These are phyloP conservation scores for Thecaphora thlaspeos DNA, from an alignment of 1,284 basidiomycete genomes.

Conservation along the genomic window DNA sequence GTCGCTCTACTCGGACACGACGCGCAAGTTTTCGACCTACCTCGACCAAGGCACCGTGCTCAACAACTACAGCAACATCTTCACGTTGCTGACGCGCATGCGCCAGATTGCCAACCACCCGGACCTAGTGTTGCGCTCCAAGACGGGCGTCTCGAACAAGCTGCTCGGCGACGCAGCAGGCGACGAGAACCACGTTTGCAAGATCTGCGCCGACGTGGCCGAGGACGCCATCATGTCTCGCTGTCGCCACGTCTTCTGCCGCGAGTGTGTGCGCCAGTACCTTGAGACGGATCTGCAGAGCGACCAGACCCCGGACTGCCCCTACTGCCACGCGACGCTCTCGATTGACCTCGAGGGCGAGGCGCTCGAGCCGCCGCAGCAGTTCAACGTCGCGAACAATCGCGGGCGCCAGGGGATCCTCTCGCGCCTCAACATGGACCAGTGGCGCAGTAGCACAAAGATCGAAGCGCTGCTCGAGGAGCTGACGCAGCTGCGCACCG, in stretches of 20 bases:
- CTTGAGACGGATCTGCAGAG: constrained; percentile 70
- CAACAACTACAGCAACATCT: constrained; percentile 58
- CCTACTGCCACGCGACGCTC: constrained; percentile 87
- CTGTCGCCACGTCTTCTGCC: constrained; percentile 79
- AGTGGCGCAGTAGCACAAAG: constrained; percentile 93
- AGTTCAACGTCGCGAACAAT: constrained; percentile 56
- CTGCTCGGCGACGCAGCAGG: constrained; percentile 44
- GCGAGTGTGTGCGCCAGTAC: constrained; percentile 94
- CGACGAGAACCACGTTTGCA: constrained; percentile 64
- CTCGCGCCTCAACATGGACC: constrained; percentile 79
- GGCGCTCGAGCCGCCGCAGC: constrained; percentile 76
- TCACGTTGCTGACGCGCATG: constrained; percentile 61
- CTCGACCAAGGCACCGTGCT: constrained; percentile 81
- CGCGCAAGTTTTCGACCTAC: constrained; percentile 86
- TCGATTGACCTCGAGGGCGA: constrained; percentile 94
- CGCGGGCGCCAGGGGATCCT: constrained; percentile 83
- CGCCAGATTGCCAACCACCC: constrained; percentile 64
- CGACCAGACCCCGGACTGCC: constrained; percentile 72
- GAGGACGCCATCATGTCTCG: constrained; percentile 90
- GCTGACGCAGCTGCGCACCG: constrained; percentile 74
- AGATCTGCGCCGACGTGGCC: constrained; percentile 93
- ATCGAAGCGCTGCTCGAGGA: constrained; percentile 96
- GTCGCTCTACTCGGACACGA: constrained; percentile 87
- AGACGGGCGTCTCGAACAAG: constrained; percentile 60
- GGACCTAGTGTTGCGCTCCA: constrained; percentile 89